Base-by-base conservation (phyloP, 176 grass and related monocot genomes). In the Rhipidocladum racemiflorum region DNA sequence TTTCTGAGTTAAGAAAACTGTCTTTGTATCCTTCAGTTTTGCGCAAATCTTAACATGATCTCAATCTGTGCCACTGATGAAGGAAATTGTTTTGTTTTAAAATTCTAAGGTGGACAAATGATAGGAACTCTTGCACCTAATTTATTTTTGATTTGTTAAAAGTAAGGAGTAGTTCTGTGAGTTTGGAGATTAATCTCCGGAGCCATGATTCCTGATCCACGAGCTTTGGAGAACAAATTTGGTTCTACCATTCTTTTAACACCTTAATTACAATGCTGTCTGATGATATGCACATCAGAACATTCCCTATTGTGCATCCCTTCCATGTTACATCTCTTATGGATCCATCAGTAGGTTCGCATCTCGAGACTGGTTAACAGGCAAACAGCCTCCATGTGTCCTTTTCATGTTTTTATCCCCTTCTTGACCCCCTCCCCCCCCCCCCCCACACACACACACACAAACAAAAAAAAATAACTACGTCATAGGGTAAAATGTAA, bases 1-100 rank as follows among this genome's bases (percentile, higher is more conserved):
- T 48, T 63, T 81, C 28, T 27, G 34, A 57, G 53, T 75, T 79
- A 56, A 84, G 49, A 65, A 34, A 84, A 32, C 23, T 67, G 27
- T 71, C 49, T 48, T 21, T 62, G 16, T 25, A 27, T 76, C 29
- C 64, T 85, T 55, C 21, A 48, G 55, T 38, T 77, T 71, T 65
- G 65, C 36, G 85, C 64, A 65, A 27, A 68, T 89, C 56, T 85
- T 85, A 49, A 81, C 71, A 64, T 45, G 72, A 77, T 85, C 78
- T 77, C 80, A 53, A 77, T 77, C 72, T 81, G 65, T 35, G n/a
- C 34, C 77, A 68, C 21, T 28, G 25, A 64, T 54, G 2, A 51
- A 20, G 75, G 21, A 72, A 61, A 48, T 49, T 24, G 4, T 36
- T 83, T 61, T 45, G 25, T 18, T 79, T 40, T 30, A 14, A 57